Evolutionary conservation across 73 alveolate genomes (phyloP).

Genomic region (Uronychia binucleata): DNA sequence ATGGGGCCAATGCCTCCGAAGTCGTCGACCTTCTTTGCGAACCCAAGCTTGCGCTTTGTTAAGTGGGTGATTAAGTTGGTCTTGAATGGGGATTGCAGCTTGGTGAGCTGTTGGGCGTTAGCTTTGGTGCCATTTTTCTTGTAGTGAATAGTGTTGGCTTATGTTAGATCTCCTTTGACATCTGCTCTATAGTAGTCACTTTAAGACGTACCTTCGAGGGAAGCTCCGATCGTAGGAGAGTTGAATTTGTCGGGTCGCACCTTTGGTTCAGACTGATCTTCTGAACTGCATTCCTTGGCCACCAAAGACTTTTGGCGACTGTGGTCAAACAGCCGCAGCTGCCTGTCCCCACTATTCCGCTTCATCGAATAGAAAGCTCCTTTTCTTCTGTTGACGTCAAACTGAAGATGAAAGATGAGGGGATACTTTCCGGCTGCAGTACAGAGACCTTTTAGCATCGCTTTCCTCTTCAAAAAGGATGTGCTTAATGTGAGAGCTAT

Average conservation of each 20-base stretch:
- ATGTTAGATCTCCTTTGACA: neutral
- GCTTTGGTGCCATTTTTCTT: neutral
- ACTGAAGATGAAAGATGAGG: neutral
- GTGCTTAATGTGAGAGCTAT: too few relatives aligned
- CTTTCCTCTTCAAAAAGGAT: neutral
- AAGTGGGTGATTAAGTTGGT: neutral
- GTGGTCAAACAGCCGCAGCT: neutral
- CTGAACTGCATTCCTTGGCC: neutral
- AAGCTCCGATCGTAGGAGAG: neutral
- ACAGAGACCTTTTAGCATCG: neutral
- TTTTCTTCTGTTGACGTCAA: neutral
- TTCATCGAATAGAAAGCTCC: neutral
- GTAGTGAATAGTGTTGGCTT: neutral
- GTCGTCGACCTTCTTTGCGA: neutral
- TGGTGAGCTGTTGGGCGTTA: neutral
- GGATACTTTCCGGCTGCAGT: conserved; percentile 1
- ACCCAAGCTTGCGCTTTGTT: neutral
- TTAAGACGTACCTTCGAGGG: neutral
- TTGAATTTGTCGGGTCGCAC: neutral
- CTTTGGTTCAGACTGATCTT: neutral
- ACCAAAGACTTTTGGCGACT: neutral
- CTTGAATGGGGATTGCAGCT: neutral
- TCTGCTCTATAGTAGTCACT: neutral
- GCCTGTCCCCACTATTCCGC: neutral
- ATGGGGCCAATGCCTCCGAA: neutral